Evolutionary conservation across 1,139 yeast genomes (phyloP), one percentile per base, ranked within the genome.

Genomic region (Meyerozyma athensensis): DNA sequence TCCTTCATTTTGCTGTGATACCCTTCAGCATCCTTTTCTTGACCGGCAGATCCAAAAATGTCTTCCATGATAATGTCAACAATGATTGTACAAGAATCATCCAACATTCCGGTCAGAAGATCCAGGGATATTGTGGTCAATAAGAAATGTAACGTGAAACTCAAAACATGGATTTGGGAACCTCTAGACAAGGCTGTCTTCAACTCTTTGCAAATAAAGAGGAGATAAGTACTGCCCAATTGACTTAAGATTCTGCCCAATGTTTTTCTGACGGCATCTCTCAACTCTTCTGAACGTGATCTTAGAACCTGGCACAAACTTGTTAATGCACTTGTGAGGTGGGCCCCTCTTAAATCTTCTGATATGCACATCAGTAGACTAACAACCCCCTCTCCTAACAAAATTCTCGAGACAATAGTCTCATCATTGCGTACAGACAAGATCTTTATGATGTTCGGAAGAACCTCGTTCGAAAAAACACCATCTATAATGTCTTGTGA

Each of bases 1-100:
- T 92, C 98, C 51, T 85, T 86, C 81, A 89, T 86, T 44, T 81
- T 81, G 36, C 87, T 81, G 37, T 77, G 78, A 53, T 92, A 92
- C 19, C 90, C 96, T 45, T 89, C 97, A 12, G 94, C 90, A 48
- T 92, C 98, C 56, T 94, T 92, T 54, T 92, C 98, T 53, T 83
- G 83, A 26, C 97, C 96, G 7, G 96, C 87, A 5, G 84, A 77
- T 13, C 98, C 99, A 60, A 92, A 90, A 3, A 80, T 76, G 53
- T 92, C 97, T 54, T 89, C 96, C 96, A 92, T 90, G 24, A 90
- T 73, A 24, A 89, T 69, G 19, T 77, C 81, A 44, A 83, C 80
- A 13, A 90, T 63, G 37, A 84, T 50, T 3, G 63, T 64, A 6
- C 81, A 75, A 17, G 84, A 74, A 17, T 78, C 84, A 56, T 89